Base-by-base conservation (phyloP, 106 monocot species). In the Narthecium ossifragum region DNA sequence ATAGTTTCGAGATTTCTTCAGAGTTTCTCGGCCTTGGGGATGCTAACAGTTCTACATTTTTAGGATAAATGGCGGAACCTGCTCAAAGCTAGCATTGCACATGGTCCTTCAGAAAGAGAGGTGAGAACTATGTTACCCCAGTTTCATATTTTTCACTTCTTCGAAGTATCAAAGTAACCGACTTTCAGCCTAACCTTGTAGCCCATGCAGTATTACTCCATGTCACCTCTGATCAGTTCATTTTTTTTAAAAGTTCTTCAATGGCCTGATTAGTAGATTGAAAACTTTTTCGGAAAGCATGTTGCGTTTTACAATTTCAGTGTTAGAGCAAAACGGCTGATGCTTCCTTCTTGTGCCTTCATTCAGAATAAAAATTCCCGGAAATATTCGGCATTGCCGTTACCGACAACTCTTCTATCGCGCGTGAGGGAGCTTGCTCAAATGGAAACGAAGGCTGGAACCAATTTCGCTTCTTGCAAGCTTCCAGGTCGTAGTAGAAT, bases 61-160 rank as follows among this genome's bases (percentile, higher is more conserved):
- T 62, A 92, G 91, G 91, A 92, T 53, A 92, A 92, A 48, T 92
- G 92, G 92, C 70, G 92, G 28, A 92, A 92, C 39, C 78, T 92
- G 50, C 68, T 92, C 45, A 80, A 66, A 70, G 92, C 92, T 66
- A 87, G 80, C 67, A 38, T 75, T 67, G 61, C 83, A 53, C 74
- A 60, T 26, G 63, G 59, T 25, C 51, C 53, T 15, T 26, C 46
- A 10, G 70, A 69, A 47, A 68, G 60, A 43, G 77, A 57, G 70
- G 83, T 78, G 55, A 66, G 76, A 8, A 50, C 24, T 50, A 18
- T 50, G 3, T 21, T 8, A 5, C 27, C 6, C 14, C 18, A 6
- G 5, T 48, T 48, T 48, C 9, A 15, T 6, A 17, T 36, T 5
- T 36, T 36, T 36, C 36, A 36, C 36, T 36, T 5, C 10, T 5